phyloP scores from a whole-genome alignment of 2,329 filamentous ascomycete species.

The Juglanconis sp. region DNA sequence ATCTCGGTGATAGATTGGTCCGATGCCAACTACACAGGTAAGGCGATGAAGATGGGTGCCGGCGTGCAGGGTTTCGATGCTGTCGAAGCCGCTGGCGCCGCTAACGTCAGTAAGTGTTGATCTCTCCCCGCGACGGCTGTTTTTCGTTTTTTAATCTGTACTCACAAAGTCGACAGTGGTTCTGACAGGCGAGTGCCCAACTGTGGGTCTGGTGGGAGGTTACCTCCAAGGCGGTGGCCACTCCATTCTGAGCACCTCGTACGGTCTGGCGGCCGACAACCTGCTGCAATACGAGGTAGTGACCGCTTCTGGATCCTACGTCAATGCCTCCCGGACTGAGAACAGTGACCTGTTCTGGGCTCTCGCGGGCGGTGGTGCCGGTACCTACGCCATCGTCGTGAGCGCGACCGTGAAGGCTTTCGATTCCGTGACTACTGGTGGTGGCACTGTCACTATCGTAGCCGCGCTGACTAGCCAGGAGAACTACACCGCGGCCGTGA shows the following conservation, averaged over 20 bases:
- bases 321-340: slow-evolving; percentile 36
- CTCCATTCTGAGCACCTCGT: slow-evolving; percentile 46
- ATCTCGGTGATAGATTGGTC: slow-evolving; percentile 22
- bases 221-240: slow-evolving; percentile 52
- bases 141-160: neutral
- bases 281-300: slow-evolving; percentile 47
- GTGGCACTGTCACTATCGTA: slow-evolving; percentile 21
- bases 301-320: slow-evolving; percentile 38
- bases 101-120: slow-evolving; percentile 30
- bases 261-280: slow-evolving; percentile 47
- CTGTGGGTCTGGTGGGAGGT: slow-evolving; percentile 47
- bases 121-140: neutral
- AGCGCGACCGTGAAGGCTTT: slow-evolving; percentile 24
- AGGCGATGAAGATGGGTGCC: slow-evolving; percentile 53
- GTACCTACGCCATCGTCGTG: slow-evolving; percentile 33
- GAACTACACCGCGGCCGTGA: slow-evolving; percentile 22
- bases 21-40: slow-evolving; percentile 35
- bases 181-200: slow-evolving; percentile 25
- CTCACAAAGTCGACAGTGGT: slow-evolving; percentile 17
- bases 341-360: slow-evolving; percentile 50
- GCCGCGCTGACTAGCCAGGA: slow-evolving; percentile 21
- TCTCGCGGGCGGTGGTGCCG: slow-evolving; percentile 40
- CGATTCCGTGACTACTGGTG: slow-evolving; percentile 19
- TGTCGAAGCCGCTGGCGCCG: slow-evolving; percentile 43
- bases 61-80: slow-evolving; percentile 52